Conservation (phyloP, 169 alveolate species). For the Plasmodium coatneyi region DNA sequence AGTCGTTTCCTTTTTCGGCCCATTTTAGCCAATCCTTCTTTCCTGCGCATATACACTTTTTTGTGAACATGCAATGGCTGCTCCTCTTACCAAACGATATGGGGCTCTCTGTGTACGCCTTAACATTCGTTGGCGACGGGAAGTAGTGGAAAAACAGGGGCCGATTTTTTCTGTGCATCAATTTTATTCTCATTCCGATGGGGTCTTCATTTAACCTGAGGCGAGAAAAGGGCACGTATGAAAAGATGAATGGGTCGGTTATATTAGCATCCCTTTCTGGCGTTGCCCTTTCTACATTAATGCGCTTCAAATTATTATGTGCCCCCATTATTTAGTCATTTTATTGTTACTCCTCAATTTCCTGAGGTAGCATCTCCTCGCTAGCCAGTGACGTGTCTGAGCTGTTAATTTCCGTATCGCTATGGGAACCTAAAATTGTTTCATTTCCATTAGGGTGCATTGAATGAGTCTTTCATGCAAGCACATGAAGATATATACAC, state of each 20-base stretch:
- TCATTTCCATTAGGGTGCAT: background rate
- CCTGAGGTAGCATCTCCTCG: slow-evolving; percentile 30
- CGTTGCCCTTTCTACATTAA: background rate
- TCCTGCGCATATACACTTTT: background rate
- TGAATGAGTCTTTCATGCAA: background rate
- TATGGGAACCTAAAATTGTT: slow-evolving; percentile 17
- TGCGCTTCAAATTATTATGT: background rate
- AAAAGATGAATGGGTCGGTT: background rate
- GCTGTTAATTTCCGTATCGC: slow-evolving; percentile 24
- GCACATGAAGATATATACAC: background rate
- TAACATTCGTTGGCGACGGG: slow-evolving; percentile 69
- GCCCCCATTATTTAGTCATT: slow-evolving; percentile 1
- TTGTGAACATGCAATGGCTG: background rate
- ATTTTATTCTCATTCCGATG: slow-evolving; percentile 69
- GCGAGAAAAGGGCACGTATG: background rate
- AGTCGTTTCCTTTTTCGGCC: background rate
- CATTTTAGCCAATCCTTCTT: background rate
- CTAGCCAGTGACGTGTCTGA: slow-evolving; percentile 60
- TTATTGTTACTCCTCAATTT: slow-evolving; percentile 41
- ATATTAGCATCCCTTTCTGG: background rate
- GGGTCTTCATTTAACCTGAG: slow-evolving; percentile 50
- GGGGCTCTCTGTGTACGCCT: slow-evolving; percentile 73
- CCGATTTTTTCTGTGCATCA: slow-evolving; percentile 66
- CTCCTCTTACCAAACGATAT: slow-evolving; percentile 50
- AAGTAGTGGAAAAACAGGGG: slow-evolving; percentile 66